phyloP scores from a whole-genome alignment of 179 eudicot species.

The Beta macrorhiza region DNA sequence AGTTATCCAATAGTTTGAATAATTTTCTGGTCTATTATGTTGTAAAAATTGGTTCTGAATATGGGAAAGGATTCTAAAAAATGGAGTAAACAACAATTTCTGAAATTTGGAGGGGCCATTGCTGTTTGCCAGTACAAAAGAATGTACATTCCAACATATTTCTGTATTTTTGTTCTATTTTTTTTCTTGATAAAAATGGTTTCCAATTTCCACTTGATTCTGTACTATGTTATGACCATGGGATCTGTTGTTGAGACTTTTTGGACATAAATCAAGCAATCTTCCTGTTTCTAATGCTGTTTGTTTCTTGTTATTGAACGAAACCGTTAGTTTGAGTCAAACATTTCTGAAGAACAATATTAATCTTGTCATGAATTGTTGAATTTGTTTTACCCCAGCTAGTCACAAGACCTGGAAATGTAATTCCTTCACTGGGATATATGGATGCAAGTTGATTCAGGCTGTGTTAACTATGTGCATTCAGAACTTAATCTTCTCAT shows the following conservation, averaged over 20 bases:
- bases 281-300: background rate
- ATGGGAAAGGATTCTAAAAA: background rate
- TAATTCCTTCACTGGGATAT: slow-evolving; percentile 15
- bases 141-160: no score
- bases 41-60: background rate
- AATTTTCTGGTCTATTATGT: background rate
- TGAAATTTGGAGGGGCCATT: no score
- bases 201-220: background rate
- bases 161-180: no score
- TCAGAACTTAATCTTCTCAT: slow-evolving; percentile 7
- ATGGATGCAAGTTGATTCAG: slow-evolving; percentile 20
- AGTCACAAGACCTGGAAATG: slow-evolving; percentile 5
- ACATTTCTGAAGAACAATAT: background rate
- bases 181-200: no score
- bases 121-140: no score
- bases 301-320: background rate
- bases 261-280: background rate
- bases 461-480: slow-evolving; percentile 21
- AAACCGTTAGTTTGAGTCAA: background rate
- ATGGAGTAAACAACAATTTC: no score
- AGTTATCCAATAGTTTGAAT: background rate
- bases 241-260: background rate
- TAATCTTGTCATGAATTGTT: background rate
- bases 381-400: background rate
- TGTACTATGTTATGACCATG: background rate